phyloP scores from a whole-genome alignment of 106 monocot genomes.

The Dendrobium nobile region DNA sequence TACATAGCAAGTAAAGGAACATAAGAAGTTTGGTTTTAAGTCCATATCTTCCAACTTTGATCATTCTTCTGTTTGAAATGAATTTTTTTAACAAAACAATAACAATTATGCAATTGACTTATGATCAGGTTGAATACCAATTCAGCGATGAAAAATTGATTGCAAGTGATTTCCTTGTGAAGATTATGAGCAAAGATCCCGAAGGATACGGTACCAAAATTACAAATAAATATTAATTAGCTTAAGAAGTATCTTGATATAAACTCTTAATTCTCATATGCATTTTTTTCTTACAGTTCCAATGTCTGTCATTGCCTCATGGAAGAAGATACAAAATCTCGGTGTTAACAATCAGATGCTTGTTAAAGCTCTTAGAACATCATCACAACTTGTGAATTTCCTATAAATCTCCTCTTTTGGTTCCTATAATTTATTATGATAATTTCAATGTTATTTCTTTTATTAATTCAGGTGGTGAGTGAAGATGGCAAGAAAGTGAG shows the following conservation, averaged over 20 bases:
- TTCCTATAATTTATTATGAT: not conserved
- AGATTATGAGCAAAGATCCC: conserved; percentile 77
- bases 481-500: conserved; percentile 69
- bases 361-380: conserved; percentile 58
- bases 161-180: conserved; percentile 63
- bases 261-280: conserved; percentile 49
- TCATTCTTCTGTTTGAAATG: not conserved
- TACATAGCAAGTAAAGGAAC: too few relatives aligned
- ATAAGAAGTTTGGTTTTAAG: too few relatives aligned
- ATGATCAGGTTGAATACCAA: conserved; percentile 55
- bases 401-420: not conserved
- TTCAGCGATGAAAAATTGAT: conserved; percentile 69
- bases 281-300: conserved; percentile 38
- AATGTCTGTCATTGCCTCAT: conserved; percentile 58
- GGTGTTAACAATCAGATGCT: conserved; percentile 45
- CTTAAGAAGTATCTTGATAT: conserved; percentile 61
- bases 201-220: conserved; percentile 54
- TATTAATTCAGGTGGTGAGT: conserved; percentile 45
- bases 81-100: not conserved
- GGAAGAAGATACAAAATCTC: conserved; percentile 72
- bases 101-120: not conserved
- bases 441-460: not conserved
- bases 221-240: conserved; percentile 4
- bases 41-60: too few relatives aligned
- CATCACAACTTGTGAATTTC: conserved; percentile 60